Base-by-base conservation (phyloP, 1,139 yeast species). In the Yamadazyma aaseri region DNA sequence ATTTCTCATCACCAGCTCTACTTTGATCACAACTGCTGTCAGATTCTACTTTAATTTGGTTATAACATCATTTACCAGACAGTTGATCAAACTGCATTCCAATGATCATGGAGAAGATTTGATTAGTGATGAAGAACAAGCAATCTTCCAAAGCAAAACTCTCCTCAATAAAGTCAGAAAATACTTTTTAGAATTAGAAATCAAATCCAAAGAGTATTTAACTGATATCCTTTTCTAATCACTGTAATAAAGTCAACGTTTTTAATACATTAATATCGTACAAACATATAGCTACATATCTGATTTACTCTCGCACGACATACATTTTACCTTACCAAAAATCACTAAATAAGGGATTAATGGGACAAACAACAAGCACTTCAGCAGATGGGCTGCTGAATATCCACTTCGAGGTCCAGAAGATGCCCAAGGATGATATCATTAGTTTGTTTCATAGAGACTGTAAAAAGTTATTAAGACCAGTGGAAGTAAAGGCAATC, bases 41-140 rank as follows among this genome's bases (percentile, higher is more conserved):
- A 70, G 95, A 41, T 42, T 82, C 29, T 86, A 87, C 59, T 84
- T 81, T 59, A 76, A 81, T 31, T 61, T 82, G 40, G 73, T 85
- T 7, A 55, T 86, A 17, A 52, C 80, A 34, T 71, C 87, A 31
- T 86, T 79, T 57, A 76, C 82, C 28, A 74, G 59, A 39, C 57
- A 58, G 14, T 58, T 70, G 24, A 50, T 69, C 44, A 66, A 67
- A 39, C 72, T 64, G 44, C 50, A 58, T 14, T 34, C 51, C 11
- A 45, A 42, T 31, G 60, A 51, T 18, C 45, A 31, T 13, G 38
- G 31, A 13, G 39, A 39, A 15, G 37, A 39, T 28, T 41, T 42
- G 17, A 40, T 50, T 11, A 56, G 53, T 26, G 62, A 57, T 29
- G 65, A 56, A 17, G 67, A 58, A 13, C 55, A 50, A 15, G 61